Base-by-base conservation (phyloP, 441 rosid species). In the Erysimum pusillum region DNA sequence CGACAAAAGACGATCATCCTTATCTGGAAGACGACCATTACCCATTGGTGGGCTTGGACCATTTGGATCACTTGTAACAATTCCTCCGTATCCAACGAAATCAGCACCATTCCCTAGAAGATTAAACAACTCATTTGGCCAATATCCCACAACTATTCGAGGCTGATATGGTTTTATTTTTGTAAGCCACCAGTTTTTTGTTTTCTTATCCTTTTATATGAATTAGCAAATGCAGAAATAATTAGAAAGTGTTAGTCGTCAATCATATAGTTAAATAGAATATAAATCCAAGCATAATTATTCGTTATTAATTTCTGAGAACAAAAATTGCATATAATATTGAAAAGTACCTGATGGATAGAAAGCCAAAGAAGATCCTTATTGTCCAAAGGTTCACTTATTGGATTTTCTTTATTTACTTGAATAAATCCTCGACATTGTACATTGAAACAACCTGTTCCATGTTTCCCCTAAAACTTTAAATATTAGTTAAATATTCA, bases 1-100 rank as follows among this genome's bases (percentile, higher is more conserved):
- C 7, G 52, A 15, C 22, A 10, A 15, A 15, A 46, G 52, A 7
- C 52, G 52, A 46, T 46, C 20, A 46, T 46, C 0, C 6, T 46
- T 46, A 17, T 46, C 3, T 46, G 52, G 52, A 46, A 46, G 52
- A 46, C 20, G 52, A 46, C 52, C 52, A 46, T 46, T 46, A 46
- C 52, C 52, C 52, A 46, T 15, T 7, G 22, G 53, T 48, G 22
- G 53, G 10, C 52, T 46, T 46, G 52, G 10, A n/a, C 7, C 7
- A 5, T 2, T 34, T 34, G 36, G 8, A 34, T 34, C 36, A 34
- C 36, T 34, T 34, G 36, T 34, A 34, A 34, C 36, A 6, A 34
- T 34, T 34, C 36, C 18, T 14, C 49, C 49, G 9, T 4, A 45
- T 2, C 49, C 49, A 14, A 45, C 49, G 4, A 45, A 45, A n/a